Percentiles rank a stretch among this genome's conserved stretches.
phyloP scores from a whole-genome alignment of 129 eudicot species.

The Artemisia annua region DNA sequence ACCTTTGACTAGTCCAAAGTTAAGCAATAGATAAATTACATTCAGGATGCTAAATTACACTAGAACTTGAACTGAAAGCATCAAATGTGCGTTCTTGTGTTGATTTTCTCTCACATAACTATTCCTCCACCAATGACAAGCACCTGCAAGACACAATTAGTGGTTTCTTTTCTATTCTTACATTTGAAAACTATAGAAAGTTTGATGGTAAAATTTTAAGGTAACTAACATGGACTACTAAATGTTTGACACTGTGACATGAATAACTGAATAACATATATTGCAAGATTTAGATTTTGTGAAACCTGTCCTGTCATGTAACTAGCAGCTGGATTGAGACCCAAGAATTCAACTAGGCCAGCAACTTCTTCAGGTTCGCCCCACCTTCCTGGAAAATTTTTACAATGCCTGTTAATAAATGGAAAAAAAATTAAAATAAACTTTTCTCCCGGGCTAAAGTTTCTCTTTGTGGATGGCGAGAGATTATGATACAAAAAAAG shows the following conservation, averaged over 20 bases:
- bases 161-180: not conserved
- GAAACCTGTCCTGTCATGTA: slow-evolving; percentile 97
- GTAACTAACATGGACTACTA: too few species aligned
- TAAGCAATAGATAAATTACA: too few species aligned
- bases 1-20: too few species aligned
- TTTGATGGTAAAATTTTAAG: too few species aligned
- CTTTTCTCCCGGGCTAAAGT: too few species aligned
- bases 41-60: not conserved
- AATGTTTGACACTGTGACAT: not conserved
- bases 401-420: too few species aligned
- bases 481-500: too few species aligned
- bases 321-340: slow-evolving; percentile 84
- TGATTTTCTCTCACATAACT: slow-evolving; percentile 60
- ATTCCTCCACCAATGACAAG: slow-evolving; percentile 91
- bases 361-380: slow-evolving; percentile 95
- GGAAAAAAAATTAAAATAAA: too few species aligned
- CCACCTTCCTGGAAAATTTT: slow-evolving; percentile 54
- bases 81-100: not conserved
- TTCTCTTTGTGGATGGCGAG: too few species aligned
- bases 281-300: not conserved
- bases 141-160: slow-evolving; percentile 49
- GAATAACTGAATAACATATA: not conserved
- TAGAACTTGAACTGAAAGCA: not conserved
- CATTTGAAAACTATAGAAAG: not conserved
- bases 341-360: slow-evolving; percentile 90